phyloP scores from a whole-genome alignment of 441 rosid species.

The Gossypium gossypioides region DNA sequence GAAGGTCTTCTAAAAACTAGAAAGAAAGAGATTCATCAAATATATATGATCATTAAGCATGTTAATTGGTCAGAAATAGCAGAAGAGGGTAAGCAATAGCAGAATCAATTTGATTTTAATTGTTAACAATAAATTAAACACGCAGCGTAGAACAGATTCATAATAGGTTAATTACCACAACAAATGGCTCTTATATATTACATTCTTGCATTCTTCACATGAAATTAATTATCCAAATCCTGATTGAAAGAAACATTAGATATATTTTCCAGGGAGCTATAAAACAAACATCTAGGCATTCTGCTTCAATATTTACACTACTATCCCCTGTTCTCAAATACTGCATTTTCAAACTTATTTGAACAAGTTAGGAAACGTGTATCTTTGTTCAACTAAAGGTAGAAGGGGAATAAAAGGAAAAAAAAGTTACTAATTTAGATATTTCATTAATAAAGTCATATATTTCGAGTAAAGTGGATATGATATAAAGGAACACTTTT shows the following conservation, averaged over 20 bases:
- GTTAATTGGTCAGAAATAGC: not conserved
- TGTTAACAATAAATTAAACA: not conserved
- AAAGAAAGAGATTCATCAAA: not conserved
- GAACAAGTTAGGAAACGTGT: not conserved
- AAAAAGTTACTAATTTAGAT: not conserved
- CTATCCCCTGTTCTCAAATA: not conserved
- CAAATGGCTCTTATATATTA: not conserved
- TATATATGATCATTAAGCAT: not conserved
- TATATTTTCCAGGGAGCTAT: not conserved
- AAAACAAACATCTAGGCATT: not conserved
- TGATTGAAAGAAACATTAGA: not conserved
- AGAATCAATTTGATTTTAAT: not conserved
- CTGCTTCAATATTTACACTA: not conserved
- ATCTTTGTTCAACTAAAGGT: not conserved
- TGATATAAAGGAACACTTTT: not conserved
- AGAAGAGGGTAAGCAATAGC: not conserved
- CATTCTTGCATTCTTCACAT: not conserved
- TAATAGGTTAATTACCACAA: not conserved
- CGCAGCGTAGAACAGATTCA: not conserved
- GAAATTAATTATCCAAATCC: not conserved
- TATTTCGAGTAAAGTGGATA: not conserved
- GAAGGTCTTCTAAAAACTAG: not conserved
- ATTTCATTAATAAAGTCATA: not conserved
- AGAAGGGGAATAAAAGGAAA: not conserved
- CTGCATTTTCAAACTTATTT: not conserved